A percentile compares a stretch with the other conserved stretches of the same genome.
These are phyloP conservation scores for Eremomyces bilateralis DNA, from an alignment of 495 filamentous ascomycete species.

Conservation along the genomic window DNA sequence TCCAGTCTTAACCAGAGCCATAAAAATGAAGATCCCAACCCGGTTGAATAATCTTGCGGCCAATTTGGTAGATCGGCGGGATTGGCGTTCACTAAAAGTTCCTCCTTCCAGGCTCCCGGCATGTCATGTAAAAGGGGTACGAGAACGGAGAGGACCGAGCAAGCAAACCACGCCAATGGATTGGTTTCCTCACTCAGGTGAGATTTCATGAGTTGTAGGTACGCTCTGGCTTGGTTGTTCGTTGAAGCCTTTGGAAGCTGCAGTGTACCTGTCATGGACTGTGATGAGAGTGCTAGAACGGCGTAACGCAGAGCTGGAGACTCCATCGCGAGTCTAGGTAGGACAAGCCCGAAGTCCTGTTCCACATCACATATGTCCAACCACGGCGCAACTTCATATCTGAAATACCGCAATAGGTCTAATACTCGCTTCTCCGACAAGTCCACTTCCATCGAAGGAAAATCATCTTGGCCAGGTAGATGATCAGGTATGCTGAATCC, in stretches of 20 bases:
- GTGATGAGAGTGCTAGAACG: background rate
- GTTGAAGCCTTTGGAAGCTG: background rate
- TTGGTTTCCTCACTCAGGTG: background rate
- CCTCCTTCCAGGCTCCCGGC: too few relatives aligned
- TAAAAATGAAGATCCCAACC: too few relatives aligned
- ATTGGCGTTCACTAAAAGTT: too few relatives aligned
- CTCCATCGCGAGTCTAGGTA: background rate
- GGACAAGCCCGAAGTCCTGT: background rate
- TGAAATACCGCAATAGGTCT: constrained; percentile 1
- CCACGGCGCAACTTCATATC: constrained; percentile 5
- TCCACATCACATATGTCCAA: background rate
- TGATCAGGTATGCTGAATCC: background rate
- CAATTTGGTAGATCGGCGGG: too few relatives aligned
- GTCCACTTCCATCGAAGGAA: background rate
- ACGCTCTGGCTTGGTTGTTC: background rate
- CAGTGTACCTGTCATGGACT: too few relatives aligned
- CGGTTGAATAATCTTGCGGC: too few relatives aligned
- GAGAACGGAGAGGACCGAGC: background rate
- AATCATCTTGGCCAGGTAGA: background rate
- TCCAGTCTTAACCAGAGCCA: too few relatives aligned
- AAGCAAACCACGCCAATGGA: background rate
- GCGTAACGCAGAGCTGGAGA: background rate
- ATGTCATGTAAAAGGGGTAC: too few relatives aligned
- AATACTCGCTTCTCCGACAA: background rate
- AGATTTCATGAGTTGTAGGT: background rate